A percentile compares a stretch with the other conserved stretches of the same genome.
These are phyloP conservation scores for Salvia miltiorrhiza DNA, from an alignment of 257 asterid species.

Conservation along the genomic window DNA sequence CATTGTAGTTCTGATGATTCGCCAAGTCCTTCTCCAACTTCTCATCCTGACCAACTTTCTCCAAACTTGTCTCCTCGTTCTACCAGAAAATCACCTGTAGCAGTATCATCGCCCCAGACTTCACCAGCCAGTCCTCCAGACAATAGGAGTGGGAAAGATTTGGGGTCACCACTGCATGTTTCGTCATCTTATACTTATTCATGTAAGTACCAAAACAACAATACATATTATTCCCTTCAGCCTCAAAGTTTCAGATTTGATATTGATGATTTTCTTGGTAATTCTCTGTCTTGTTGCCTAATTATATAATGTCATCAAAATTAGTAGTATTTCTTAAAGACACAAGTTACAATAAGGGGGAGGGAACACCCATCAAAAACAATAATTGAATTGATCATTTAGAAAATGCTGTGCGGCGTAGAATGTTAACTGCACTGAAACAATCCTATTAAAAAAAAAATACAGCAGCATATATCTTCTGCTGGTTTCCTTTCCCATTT, in stretches of 20 bases:
- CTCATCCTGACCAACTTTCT: constrained; percentile 24
- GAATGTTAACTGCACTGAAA: background rate
- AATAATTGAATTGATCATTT: background rate
- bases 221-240: constrained; percentile 10
- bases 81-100: constrained; percentile 28
- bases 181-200: constrained; percentile 36
- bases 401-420: background rate
- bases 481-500: background rate
- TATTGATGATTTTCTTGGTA: background rate
- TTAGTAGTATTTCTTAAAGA: background rate
- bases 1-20: constrained; percentile 31
- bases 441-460: background rate
- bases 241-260: background rate
- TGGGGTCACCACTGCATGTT: constrained; percentile 40
- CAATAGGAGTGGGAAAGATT: constrained; percentile 21
- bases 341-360: background rate
- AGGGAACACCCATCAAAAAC: background rate
- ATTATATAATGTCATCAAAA: too few species aligned
- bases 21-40: constrained; percentile 42
- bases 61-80: constrained; percentile 35
- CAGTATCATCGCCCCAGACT: constrained; percentile 20
- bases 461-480: background rate
- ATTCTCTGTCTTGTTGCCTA: background rate
- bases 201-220: constrained; percentile 46
- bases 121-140: constrained; percentile 40